Evolutionary conservation across 2,329 filamentous ascomycete species (phyloP), one percentile per base, ranked within the genome.

Genomic region (Colletotrichum plurivorum): DNA sequence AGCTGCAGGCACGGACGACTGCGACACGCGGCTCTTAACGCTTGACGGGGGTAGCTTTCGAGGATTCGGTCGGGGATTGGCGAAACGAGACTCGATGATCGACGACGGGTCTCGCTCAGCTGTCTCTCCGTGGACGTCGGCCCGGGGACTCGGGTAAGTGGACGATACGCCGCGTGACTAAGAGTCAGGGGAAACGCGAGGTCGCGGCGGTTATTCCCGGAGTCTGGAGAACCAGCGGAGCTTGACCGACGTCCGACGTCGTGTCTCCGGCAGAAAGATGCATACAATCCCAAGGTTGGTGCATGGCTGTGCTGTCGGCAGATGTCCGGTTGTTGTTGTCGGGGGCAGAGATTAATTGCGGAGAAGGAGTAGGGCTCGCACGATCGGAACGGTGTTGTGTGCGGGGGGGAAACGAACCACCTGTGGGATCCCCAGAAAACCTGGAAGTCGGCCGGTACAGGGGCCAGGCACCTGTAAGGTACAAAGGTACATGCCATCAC

Each of bases 21-120:
- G 55, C 63, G 63, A 65, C 54, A 65, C 63, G 63, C 55, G 63
- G 63, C 57, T 65, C 63, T 46, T 22, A 59, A 48, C 13, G 55
- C 15, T 22, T 22, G 15, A 54, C 51, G 31, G 53, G 53, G 36
- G 31, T 41, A 13, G 36, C 12, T 43, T 46, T 51, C 39, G 20
- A 43, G 20, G 12, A 10, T 55, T 22, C n/a, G 52, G 31, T 31
- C 31, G 18, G 57, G 52, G 57, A 52, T 43, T 52, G 31, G 51
- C 57, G 46, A 52, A 43, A 43, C 56, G 18, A 49, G 27, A 59
- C 56, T 52, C 22, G 27, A 25, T 27, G 57, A 60, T 60, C 57
- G 49, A 52, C 57, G 46, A 36, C 31, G 31, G 31, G 57, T 60
- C 51, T 60, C 46, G 52, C 46, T 60, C 45, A n/a, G 27, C 55